These are phyloP conservation scores for Fusarium austroafricanum DNA, from an alignment of 2,329 filamentous ascomycete species.

Conservation along the genomic window DNA sequence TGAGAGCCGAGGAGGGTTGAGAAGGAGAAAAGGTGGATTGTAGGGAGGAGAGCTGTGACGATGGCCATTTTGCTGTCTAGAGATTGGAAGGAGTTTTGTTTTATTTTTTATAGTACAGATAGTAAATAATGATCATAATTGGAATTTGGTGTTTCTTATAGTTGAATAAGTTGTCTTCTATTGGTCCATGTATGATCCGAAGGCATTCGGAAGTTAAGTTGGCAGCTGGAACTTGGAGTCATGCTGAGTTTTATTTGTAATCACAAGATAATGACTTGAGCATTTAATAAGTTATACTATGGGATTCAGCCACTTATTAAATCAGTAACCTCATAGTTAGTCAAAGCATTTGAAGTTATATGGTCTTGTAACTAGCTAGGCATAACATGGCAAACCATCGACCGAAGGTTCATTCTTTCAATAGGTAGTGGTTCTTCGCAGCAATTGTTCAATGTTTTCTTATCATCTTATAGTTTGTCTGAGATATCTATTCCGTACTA, in stretches of 20 bases:
- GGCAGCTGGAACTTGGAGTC: neutral
- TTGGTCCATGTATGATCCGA: conserved; percentile 39
- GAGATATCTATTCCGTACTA: neutral
- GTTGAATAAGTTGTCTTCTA: neutral
- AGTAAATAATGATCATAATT: neutral
- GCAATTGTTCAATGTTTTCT: neutral
- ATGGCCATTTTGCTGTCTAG: conserved; percentile 26
- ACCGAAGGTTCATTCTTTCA: neutral
- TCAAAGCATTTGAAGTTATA: neutral
- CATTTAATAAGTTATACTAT: fast-evolving
- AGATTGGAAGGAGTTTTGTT: neutral
- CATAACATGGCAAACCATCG: neutral
- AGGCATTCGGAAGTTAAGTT: conserved; percentile 39
- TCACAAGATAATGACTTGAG: neutral
- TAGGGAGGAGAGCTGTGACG: conserved; percentile 43
- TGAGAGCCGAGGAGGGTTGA: conserved; percentile 55
- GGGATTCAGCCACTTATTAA: neutral
- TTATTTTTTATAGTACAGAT: fast-evolving
- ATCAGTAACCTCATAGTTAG: neutral
- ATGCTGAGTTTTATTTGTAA: neutral
- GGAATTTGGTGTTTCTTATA: conserved; percentile 13
- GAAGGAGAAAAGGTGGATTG: conserved; percentile 54
- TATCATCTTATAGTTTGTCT: fast-evolving
- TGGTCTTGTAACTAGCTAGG: neutral
- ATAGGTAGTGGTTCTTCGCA: neutral